Percentiles rank a stretch among this genome's conserved stretches.
phyloP scores from a whole-genome alignment of 345 rosid genomes.

The Eutrema japonicum region DNA sequence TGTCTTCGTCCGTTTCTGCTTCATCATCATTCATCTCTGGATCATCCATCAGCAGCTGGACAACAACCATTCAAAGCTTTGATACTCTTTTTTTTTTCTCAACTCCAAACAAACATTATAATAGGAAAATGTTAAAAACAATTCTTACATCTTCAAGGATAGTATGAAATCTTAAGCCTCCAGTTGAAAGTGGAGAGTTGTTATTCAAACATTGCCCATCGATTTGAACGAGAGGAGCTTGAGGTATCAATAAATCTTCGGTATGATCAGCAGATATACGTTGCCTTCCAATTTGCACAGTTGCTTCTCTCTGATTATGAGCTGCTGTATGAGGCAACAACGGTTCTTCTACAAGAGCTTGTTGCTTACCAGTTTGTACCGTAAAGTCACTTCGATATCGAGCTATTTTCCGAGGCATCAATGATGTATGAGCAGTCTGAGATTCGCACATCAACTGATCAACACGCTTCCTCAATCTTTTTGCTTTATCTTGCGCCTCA shows the following conservation, averaged over 20 bases:
- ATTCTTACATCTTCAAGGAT: slow-evolving; percentile 38
- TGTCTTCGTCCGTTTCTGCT: slow-evolving; percentile 13
- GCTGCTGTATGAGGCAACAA: slow-evolving; percentile 15
- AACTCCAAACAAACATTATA: slow-evolving; percentile 10
- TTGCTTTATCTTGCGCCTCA: slow-evolving; percentile 46
- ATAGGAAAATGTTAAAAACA: neutral
- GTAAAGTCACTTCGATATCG: slow-evolving; percentile 10
- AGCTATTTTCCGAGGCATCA: slow-evolving; percentile 3
- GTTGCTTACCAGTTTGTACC: slow-evolving; percentile 8
- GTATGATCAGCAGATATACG: slow-evolving; percentile 41
- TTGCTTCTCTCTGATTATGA: slow-evolving; percentile 27
- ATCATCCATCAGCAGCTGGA: slow-evolving; percentile 35
- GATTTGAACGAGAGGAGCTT: slow-evolving; percentile 34
- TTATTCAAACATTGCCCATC: slow-evolving; percentile 37
- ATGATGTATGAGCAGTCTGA: slow-evolving; percentile 39
- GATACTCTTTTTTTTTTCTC: neutral
- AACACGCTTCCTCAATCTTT: slow-evolving; percentile 53
- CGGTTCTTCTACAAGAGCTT: slow-evolving; percentile 29
- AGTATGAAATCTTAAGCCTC: slow-evolving; percentile 42
- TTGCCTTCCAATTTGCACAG: slow-evolving; percentile 39
- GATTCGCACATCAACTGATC: slow-evolving; percentile 59
- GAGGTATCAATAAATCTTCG: slow-evolving; percentile 40
- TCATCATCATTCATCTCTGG: slow-evolving; percentile 33
- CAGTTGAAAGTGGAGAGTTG: slow-evolving; percentile 38
- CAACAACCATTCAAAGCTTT: slow-evolving; percentile 18